Base-by-base conservation (phyloP, 768 basidiomycete species). In the Saitozyma sp. region DNA sequence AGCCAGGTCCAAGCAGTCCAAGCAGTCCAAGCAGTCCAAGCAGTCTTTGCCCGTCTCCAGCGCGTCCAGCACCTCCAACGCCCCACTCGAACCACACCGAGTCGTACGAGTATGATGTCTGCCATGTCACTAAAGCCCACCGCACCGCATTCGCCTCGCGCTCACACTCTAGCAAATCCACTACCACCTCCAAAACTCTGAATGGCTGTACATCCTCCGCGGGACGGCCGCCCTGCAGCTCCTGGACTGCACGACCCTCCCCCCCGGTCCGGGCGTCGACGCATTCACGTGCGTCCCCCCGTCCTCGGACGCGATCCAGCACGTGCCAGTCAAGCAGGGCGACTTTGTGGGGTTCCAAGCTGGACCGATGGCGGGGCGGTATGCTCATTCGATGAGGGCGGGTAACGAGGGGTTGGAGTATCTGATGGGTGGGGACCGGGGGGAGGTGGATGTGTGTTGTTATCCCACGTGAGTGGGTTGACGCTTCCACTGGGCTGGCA, bases 291-390 rank as follows among this genome's bases (percentile, higher is more conserved):
- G 19, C 38, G 45, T 17, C n/a, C 29, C 29, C 41, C 54, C 9
- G 17, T 42, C 16, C 17, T 5, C 29, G 2, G 29, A 29, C 5
- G 41, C 5, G 2, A 46, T 54, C 20, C 9, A 61, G 40, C 43
- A 61, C 17, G 29, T 54, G 20, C 13, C 10, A 19, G 52, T 56
- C 5, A 41, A 39, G 17, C 41, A 43, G 11, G 60, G 60, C 39
- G 60, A 61, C 46, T 61, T 61, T 20, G 56, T 61, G n/a, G 60
- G 60, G 6, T 61, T 61, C 60, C 54, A 54, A 39, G 60, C 39
- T 42, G 60, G 60, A 13, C 17, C 42, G 20, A 11, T 13, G 13
- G 52, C 60, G 17, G 29, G 39, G 9, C 7, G 39, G 16, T 56
- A 46, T 20, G 60, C 53, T 5, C 60, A 61, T 55, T 53, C 53